Conservation (phyloP, 169 alveolate genomes). For the Cystoisospora suis region DNA sequence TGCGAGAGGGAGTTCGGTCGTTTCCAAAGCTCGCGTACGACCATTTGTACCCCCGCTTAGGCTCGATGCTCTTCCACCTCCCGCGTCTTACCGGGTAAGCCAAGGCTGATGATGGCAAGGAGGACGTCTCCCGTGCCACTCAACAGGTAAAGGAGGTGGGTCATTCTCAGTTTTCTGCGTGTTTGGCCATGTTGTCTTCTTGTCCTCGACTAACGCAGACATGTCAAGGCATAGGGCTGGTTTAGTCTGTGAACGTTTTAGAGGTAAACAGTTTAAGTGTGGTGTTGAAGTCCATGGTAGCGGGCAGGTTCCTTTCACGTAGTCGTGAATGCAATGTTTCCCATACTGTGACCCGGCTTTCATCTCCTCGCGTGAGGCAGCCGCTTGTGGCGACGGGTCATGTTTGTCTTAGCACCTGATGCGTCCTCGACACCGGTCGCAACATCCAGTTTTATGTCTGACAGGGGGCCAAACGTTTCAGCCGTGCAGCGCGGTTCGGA, state of each 20-base stretch:
- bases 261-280: neutral
- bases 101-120: neutral
- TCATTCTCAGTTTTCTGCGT: neutral
- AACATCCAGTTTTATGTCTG: too few relatives aligned
- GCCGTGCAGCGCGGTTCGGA: too few relatives aligned
- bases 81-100: slow-evolving; percentile 37
- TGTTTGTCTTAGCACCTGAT: too few relatives aligned
- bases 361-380: too few relatives aligned
- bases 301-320: too few relatives aligned
- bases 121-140: neutral
- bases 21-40: too few relatives aligned
- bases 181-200: neutral
- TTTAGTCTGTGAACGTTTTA: neutral
- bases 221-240: neutral
- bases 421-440: too few relatives aligned
- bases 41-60: slow-evolving; percentile 17
- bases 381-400: too few relatives aligned
- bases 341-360: too few relatives aligned
- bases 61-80: slow-evolving; percentile 37
- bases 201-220: neutral
- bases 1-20: too few relatives aligned
- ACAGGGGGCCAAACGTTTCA: too few relatives aligned
- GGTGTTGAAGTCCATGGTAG: neutral
- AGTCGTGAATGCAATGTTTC: too few relatives aligned
- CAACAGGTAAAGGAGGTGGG: neutral